Conservation (phyloP, 2,329 filamentous ascomycete genomes). For the Cladosporium phlei region DNA sequence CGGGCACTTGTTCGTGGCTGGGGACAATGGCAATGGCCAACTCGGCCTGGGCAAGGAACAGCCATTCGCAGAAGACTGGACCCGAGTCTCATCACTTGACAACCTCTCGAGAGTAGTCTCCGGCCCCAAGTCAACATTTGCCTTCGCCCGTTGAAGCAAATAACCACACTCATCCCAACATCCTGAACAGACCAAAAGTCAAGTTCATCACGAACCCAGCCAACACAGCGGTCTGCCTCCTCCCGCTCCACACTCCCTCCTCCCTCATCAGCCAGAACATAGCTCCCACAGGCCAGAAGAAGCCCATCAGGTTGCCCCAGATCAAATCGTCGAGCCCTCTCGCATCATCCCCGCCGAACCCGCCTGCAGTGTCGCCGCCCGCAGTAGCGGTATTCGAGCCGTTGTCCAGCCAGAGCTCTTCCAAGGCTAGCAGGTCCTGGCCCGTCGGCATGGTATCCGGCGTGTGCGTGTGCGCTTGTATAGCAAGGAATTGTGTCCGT, state of each 20-base stretch:
- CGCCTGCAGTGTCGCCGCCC: constrained; percentile 36
- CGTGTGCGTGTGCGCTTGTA: constrained; percentile 76
- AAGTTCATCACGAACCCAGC: constrained; percentile 78
- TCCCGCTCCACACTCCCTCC: constrained; percentile 78
- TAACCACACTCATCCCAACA: constrained; percentile 39
- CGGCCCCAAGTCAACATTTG: constrained; percentile 24
- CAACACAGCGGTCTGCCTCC: constrained; percentile 80
- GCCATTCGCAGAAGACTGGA: constrained; percentile 25
- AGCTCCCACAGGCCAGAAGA: constrained; percentile 89
- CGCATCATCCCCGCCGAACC: constrained; percentile 51
- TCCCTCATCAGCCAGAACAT: constrained; percentile 80
- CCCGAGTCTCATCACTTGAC: constrained; percentile 14
- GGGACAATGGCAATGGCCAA: constrained; percentile 56
- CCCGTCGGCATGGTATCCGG: constrained; percentile 85
- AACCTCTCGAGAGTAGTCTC: constrained; percentile 19
- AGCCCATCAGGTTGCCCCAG: constrained; percentile 83
- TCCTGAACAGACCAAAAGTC: constrained; percentile 65
- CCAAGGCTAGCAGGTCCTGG: constrained; percentile 67
- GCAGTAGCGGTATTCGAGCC: constrained; percentile 30
- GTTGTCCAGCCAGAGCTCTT: constrained; percentile 86
- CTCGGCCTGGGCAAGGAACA: constrained; percentile 40
- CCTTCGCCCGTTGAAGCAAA: not conserved
- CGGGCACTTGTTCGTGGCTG: constrained; percentile 51
- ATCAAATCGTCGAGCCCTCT: constrained; percentile 78
- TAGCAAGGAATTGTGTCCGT: constrained; percentile 80